Evolutionary conservation across 306 rosid species (phyloP).

Genomic region (Luffa aegyptiaca): DNA sequence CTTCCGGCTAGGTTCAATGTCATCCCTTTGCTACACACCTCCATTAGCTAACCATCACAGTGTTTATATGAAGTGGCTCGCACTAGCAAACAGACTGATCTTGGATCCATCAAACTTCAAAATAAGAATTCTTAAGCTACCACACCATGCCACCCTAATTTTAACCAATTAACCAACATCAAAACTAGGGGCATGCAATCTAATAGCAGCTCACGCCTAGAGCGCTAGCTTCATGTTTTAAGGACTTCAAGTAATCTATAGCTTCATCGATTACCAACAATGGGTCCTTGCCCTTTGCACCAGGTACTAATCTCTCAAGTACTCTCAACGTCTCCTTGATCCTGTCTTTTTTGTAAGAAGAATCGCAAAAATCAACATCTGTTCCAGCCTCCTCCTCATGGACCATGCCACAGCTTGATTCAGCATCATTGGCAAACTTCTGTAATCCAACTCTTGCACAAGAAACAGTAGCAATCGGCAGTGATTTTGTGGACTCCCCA

Average conservation of each 20-base stretch:
- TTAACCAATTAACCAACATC: constrained; percentile 15
- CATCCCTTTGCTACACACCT: constrained; percentile 12
- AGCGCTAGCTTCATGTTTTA: constrained; percentile 39
- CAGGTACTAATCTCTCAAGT: constrained; percentile 65
- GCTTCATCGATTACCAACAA: constrained; percentile 57
- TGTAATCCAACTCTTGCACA: constrained; percentile 24
- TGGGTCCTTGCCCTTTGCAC: constrained; percentile 71
- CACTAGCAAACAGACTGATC: constrained; percentile 23
- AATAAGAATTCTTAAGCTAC: constrained; percentile 16
- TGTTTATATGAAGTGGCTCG: constrained; percentile 21
- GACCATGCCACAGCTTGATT: constrained; percentile 32
- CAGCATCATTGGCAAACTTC: constrained; percentile 36
- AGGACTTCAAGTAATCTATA: constrained; percentile 56
- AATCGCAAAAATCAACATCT: constrained; percentile 16
- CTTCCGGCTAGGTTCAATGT: constrained; percentile 23
- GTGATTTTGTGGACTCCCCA: constrained; percentile 31
- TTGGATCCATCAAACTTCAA: constrained; percentile 31
- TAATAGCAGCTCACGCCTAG: constrained; percentile 25
- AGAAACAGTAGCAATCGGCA: constrained; percentile 24
- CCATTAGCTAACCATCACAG: constrained; percentile 38
- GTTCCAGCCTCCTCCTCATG: constrained; percentile 17
- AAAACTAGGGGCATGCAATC: constrained; percentile 5
- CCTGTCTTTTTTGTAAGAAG: constrained; percentile 35
- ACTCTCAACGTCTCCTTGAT: constrained; percentile 44
- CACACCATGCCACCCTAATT: constrained; percentile 7